Evolutionary conservation across 768 basidiomycete genomes (phyloP), one percentile per base, ranked within the genome.

Genomic region (Phylloporus sp.): DNA sequence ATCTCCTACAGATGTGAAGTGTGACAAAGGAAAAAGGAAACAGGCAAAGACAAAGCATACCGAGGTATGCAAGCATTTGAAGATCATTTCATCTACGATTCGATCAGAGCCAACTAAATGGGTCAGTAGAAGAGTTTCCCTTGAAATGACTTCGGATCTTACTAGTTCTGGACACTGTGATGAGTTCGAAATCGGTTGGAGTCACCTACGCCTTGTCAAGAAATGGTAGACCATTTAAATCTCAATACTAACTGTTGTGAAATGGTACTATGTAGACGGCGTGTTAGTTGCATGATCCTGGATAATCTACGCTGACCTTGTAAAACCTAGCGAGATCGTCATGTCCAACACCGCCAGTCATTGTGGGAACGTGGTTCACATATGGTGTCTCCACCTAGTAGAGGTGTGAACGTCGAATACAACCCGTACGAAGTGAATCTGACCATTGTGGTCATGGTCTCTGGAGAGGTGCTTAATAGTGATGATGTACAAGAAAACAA

Each of bases 51-150:
- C 14, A 22, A 18, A 18, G 4, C 63, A 23, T 48, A 69, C 70
- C 38, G 62, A 66, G 4, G 70, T 72, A 47, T 71, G 70, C 7
- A 61, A 66, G 51, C 67, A 71, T 49, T 69, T 67, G 56, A 72
- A 71, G 32, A 75, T 70, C 66, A 75, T 72, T 58, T 74, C 77
- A 49, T 76, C 73, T 17, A 74, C 67, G 34, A 76, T 64, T 22
- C 73, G 60, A 49, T 75, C 71, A 4, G 71, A 63, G 14, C 75
- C 73, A 13, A 72, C 68, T 64, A 22, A 46, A 20, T 27, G 15
- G 15, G 24, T 46, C 34, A 50, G 41, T 20, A 11, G 13, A 36
- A 21, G 33, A 13, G 9, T 44, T 20, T 35, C 28, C 9, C 26
- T 27, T 14, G 20, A 38, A 21, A 40, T 21, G 8, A 31, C 33